Evolutionary conservation across 176 grass and related monocot genomes (phyloP).

Genomic region (Melocanna baccifera): DNA sequence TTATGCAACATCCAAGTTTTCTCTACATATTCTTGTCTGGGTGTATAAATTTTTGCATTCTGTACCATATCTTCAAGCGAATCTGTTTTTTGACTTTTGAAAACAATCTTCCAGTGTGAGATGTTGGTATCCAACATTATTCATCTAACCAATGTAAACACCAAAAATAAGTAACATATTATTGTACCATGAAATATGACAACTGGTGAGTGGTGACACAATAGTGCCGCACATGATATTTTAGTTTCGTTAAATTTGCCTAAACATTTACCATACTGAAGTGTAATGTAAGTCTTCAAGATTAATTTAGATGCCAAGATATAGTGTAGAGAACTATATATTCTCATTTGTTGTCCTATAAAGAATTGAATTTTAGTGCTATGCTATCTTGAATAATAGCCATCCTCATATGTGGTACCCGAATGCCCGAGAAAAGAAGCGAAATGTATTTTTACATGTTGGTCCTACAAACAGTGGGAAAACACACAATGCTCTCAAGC

Average conservation of each 20-base stretch:
- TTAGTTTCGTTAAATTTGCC: neutral
- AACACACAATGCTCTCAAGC: slow-evolving; percentile 92
- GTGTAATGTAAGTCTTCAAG: neutral
- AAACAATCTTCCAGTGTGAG: neutral
- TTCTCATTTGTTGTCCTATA: neutral
- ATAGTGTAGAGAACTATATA: neutral
- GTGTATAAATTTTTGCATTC: too few relatives aligned
- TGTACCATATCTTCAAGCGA: neutral
- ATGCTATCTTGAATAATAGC: slow-evolving; percentile 46
- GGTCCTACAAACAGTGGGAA: slow-evolving; percentile 97
- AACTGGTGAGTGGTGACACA: too few relatives aligned
- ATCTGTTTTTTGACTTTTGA: neutral
- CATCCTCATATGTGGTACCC: slow-evolving; percentile 91
- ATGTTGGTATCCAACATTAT: neutral
- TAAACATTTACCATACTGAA: neutral
- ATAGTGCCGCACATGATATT: neutral
- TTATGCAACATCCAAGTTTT: slow-evolving; percentile 15
- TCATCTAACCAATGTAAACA: neutral
- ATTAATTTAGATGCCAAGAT: slow-evolving; percentile 4
- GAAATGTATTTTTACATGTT: slow-evolving; percentile 92
- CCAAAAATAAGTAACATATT: neutral
- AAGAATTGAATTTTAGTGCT: slow-evolving; percentile 16
- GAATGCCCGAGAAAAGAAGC: slow-evolving; percentile 87
- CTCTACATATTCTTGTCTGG: neutral
- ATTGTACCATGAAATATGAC: too few relatives aligned